Percentiles rank a stretch among this genome's conserved stretches.
phyloP scores from a whole-genome alignment of 2,329 filamentous ascomycete genomes.

The Fusarium sambucinum region DNA sequence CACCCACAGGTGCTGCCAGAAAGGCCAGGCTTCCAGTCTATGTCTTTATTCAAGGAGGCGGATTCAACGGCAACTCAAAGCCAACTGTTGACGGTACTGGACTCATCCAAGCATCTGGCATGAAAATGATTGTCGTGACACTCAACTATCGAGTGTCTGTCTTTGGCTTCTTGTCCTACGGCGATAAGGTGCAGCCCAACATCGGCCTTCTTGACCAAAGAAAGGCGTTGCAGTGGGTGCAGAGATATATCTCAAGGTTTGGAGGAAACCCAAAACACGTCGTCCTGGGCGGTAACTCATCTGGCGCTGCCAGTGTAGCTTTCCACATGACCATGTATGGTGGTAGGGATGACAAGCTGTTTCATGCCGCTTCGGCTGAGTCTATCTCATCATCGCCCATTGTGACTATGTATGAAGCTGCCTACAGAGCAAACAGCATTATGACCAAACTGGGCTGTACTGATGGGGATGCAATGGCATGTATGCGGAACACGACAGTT shows the following conservation, averaged over 20 bases:
- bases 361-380: conserved; percentile 64
- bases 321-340: conserved; percentile 70
- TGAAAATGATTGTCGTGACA: conserved; percentile 74
- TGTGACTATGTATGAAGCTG: conserved; percentile 59
- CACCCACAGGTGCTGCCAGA: conserved; percentile 64
- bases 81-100: conserved; percentile 70
- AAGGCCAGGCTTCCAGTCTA: conserved; percentile 72
- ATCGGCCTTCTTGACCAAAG: conserved; percentile 78
- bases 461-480: conserved; percentile 56
- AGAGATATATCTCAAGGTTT: conserved; percentile 73
- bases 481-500: conserved; percentile 59
- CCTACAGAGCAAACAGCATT: conserved; percentile 65
- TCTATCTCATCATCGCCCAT: conserved; percentile 65
- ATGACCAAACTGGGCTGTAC: conserved; percentile 58
- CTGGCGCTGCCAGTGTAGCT: conserved; percentile 72
- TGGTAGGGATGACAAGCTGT: conserved; percentile 61
- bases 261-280: conserved; percentile 77
- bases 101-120: conserved; percentile 66
- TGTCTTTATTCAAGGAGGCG: conserved; percentile 69
- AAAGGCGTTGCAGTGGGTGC: conserved; percentile 76
- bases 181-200: conserved; percentile 70
- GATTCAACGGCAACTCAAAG: conserved; percentile 64
- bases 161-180: conserved; percentile 76
- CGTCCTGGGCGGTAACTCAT: conserved; percentile 74
- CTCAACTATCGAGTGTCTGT: conserved; percentile 82